Conservation (phyloP, 345 rosid genomes). For the Erucastrum elatum region DNA sequence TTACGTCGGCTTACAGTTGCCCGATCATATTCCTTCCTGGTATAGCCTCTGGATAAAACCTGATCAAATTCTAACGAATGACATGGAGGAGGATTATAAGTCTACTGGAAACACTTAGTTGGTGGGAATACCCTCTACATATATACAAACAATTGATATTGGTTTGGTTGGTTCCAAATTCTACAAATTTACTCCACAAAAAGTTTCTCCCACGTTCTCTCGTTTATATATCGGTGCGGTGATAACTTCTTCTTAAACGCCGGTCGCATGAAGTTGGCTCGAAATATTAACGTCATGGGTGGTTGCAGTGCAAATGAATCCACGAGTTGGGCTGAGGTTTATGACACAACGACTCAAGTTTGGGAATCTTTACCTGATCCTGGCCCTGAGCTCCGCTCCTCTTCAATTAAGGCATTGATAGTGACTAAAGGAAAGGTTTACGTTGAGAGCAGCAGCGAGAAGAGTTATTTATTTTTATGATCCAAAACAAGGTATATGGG, state of each 20-base stretch:
- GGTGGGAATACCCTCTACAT: neutral
- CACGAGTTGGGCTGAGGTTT: neutral
- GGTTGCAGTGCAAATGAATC: neutral
- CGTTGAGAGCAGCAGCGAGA: neutral
- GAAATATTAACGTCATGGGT: neutral
- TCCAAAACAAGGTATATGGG: conserved; percentile 1
- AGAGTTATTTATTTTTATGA: neutral
- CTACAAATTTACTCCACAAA: neutral
- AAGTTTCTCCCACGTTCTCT: neutral
- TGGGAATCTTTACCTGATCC: conserved; percentile 19
- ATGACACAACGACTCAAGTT: conserved; percentile 1
- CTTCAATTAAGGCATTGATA: neutral
- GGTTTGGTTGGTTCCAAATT: neutral
- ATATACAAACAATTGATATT: no score
- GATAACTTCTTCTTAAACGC: no score
- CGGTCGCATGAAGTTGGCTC: neutral
- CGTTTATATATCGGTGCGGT: neutral
- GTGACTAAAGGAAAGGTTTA: neutral
- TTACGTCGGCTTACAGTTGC: neutral
- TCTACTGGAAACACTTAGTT: neutral
- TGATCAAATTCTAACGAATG: conserved; percentile 4
- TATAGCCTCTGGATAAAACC: conserved; percentile 8
- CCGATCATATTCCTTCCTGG: neutral
- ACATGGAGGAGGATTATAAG: neutral
- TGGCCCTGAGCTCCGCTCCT: neutral